Base-by-base conservation (phyloP, 139 green algal species). In the Dunaliella primolecta region DNA sequence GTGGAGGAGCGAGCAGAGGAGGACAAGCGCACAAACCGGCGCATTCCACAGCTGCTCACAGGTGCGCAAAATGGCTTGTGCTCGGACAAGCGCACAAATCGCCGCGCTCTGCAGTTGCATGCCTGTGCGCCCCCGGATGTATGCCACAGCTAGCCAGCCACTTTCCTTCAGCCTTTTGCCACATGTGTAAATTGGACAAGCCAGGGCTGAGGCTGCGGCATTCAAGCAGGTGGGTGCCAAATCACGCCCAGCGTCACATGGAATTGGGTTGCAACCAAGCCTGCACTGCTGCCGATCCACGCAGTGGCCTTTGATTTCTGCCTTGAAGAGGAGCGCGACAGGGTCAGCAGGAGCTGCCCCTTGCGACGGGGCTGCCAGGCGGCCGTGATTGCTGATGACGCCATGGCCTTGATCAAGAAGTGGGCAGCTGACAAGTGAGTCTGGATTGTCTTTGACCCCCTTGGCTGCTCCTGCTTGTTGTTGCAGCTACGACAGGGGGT, bases 1-100 rank as follows among this genome's bases (percentile, higher is more conserved):
- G 88, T 98, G 80, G 87, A 92, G 75, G 91, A 96, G 78, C 87
- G 94, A 15, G 75, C 96, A 23, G 83, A 87, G 1, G 82, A 56
- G 29, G 94, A 98, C 84, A 87, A 87, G 29, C 35, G 72, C 30
- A 35, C 78, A 21, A 32, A 88, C 75, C 33, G 85, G 72, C 90
- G 92, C 29, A 20, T 84, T 71, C 92, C 93, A 0, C 34, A 75
- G 29, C 83, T 87, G 37, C 86, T 95, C 20, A 93, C 89, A 0
- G 80, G 85, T 93, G 21, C 46, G 79, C 7, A 25, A 64, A 15
- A 15, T 64, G 46, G 7, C 15, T 25, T 15, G 46, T 64, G 46
- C 46, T 64, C 7, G 46, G 7, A 25, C 46, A 64, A 25, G 46
- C 15, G 15, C 46, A 15, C 15, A 64, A 25, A 64, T 64, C 46